Percentiles rank a stretch among this genome's conserved stretches.
These are phyloP conservation scores for Leucocoprinus birnbaumii DNA, from an alignment of 768 basidiomycete genomes.

Conservation along the genomic window DNA sequence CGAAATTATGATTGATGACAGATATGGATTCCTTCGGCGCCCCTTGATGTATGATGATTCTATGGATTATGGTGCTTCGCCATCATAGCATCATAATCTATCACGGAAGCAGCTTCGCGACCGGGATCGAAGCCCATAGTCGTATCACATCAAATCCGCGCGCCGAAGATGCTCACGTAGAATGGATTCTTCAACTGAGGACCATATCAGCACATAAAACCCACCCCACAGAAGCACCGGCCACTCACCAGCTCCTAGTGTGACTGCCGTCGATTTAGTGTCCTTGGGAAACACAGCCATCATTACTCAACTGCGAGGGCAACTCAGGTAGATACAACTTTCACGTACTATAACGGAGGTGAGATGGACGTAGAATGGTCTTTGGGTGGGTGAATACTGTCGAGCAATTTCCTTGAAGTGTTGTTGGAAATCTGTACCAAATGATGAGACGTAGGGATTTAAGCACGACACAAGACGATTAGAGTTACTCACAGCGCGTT, in stretches of 20 bases:
- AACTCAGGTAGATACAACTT: constrained; percentile 14
- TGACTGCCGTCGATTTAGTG: constrained; percentile 69
- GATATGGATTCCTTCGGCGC: neutral
- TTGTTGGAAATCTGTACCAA: constrained; percentile 63
- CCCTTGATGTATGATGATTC: neutral
- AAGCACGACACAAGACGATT: neutral
- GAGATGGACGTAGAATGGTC: constrained; percentile 69
- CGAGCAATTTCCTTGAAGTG: constrained; percentile 77
- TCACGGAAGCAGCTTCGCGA: neutral
- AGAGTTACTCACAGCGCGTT: constrained; percentile 55
- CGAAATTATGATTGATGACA: neutral
- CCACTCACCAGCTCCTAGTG: constrained; percentile 59
- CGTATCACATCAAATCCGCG: constrained; percentile 61
- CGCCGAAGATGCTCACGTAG: constrained; percentile 66
- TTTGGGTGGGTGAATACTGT: constrained; percentile 56
- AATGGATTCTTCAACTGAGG: constrained; percentile 74
- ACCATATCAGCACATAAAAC: neutral
- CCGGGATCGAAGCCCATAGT: neutral
- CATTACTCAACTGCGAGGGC: neutral
- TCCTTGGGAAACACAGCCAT: constrained; percentile 42
- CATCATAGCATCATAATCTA: neutral
- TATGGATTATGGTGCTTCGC: neutral
- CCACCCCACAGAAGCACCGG: neutral
- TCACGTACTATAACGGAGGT: constrained; percentile 80
- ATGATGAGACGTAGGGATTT: constrained; percentile 6